Evolutionary conservation across 345 rosid genomes (phyloP).

Genomic region (Citrus trifoliata): DNA sequence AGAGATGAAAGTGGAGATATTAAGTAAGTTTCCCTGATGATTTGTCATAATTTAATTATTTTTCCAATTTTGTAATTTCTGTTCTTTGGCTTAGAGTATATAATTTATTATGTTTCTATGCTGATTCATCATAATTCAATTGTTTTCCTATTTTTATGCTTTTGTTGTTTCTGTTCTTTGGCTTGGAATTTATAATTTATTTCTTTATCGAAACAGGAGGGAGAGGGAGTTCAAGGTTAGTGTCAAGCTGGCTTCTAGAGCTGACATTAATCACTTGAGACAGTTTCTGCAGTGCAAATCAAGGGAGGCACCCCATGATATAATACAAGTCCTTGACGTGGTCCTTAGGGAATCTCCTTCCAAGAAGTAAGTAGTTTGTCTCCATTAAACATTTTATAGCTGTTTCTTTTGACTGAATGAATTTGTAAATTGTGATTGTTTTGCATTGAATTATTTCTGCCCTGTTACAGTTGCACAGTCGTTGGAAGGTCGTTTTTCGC

Average conservation of each 20-base stretch:
- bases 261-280: slow-evolving; percentile 49
- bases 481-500: slow-evolving; percentile 57
- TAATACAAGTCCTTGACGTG: slow-evolving; percentile 58
- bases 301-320: slow-evolving; percentile 62
- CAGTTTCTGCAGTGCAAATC: slow-evolving; percentile 44
- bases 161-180: not conserved
- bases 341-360: slow-evolving; percentile 53
- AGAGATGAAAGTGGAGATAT: slow-evolving; percentile 45
- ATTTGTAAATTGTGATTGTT: slow-evolving; percentile 1
- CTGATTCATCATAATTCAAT: too few species aligned
- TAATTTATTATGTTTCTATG: not conserved
- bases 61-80: not conserved
- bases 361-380: slow-evolving; percentile 6
- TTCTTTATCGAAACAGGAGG: slow-evolving; percentile 29
- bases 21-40: slow-evolving; percentile 21
- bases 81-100: not conserved
- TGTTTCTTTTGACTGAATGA: not conserved
- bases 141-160: not conserved
- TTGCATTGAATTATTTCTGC: not conserved
- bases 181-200: not conserved
- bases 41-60: not conserved
- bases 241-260: slow-evolving; percentile 55
- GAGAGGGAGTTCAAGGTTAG: slow-evolving; percentile 46
- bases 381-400: not conserved
- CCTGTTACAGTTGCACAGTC: slow-evolving; percentile 37